Conservation (phyloP, 176 grass and related monocot species). For the Bromus sterilis region DNA sequence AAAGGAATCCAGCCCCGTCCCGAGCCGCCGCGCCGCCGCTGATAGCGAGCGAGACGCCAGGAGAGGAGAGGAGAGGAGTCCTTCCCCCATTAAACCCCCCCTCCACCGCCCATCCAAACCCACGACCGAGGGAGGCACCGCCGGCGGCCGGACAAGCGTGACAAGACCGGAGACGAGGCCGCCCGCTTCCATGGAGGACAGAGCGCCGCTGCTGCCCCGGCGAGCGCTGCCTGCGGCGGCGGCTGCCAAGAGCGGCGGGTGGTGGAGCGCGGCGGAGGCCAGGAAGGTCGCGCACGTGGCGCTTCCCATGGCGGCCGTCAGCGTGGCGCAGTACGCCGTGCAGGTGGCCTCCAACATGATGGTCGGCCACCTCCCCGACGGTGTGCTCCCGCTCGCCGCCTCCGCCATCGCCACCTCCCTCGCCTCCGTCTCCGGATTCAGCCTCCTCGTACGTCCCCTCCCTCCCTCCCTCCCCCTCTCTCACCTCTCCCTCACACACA, state of each 20-base stretch:
- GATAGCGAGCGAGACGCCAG: slow-evolving; percentile 8
- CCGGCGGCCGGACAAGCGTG: not conserved
- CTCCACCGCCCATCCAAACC: not conserved
- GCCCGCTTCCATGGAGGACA: slow-evolving; percentile 23
- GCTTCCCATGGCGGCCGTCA: slow-evolving; percentile 49
- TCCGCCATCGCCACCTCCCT: slow-evolving; percentile 83
- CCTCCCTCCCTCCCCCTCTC: not conserved
- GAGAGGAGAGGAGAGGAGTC: no score
- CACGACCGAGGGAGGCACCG: not conserved
- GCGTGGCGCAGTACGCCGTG: slow-evolving; percentile 48
- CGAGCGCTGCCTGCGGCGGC: no score
- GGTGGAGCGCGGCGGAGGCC: slow-evolving; percentile 21
- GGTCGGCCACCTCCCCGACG: slow-evolving; percentile 84
- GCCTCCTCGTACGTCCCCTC: slow-evolving; percentile 64
- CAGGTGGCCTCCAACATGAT: slow-evolving; percentile 95
- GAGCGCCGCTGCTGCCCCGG: slow-evolving; percentile 7
- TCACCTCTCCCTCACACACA: not conserved
- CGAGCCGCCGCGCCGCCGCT: slow-evolving; percentile 38
- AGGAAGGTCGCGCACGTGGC: slow-evolving; percentile 39
- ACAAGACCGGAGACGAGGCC: not conserved
- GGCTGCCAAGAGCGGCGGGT: no score
- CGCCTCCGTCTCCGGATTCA: slow-evolving; percentile 77
- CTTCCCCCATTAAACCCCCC: not conserved
- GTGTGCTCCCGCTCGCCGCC: slow-evolving; percentile 63
- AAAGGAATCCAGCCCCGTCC: not conserved